Evolutionary conservation across 257 asterid species (phyloP).

Genomic region (Lithospermum erythrorhizon): DNA sequence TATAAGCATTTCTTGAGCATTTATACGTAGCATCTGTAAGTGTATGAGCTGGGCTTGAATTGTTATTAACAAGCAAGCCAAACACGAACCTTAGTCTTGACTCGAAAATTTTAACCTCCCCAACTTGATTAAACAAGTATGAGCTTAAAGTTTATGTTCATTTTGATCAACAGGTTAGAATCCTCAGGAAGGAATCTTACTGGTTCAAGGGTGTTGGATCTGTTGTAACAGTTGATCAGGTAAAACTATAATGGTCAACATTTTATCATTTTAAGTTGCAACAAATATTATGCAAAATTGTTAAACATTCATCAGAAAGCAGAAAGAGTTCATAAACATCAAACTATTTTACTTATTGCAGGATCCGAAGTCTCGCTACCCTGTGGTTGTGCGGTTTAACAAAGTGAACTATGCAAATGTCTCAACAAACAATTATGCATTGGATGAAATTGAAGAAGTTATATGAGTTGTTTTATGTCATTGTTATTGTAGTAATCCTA

Average conservation of each 20-base stretch:
- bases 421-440: slow-evolving; percentile 89
- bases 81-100: not conserved
- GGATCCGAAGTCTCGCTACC: slow-evolving; percentile 91
- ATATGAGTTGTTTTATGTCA: slow-evolving; percentile 16
- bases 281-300: not conserved
- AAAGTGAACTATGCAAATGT: slow-evolving; percentile 89
- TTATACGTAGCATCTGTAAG: not conserved
- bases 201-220: slow-evolving; percentile 89
- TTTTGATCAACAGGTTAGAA: slow-evolving; percentile 48
- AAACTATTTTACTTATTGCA: slow-evolving; percentile 11
- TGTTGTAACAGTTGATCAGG: slow-evolving; percentile 97
- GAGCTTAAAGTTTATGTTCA: not conserved
- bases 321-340: not conserved
- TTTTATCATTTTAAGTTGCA: not conserved
- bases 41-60: not conserved
- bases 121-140: no score
- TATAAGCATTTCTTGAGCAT: not conserved
- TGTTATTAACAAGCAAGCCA: not conserved
- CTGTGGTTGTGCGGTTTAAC: slow-evolving; percentile 85
- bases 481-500: slow-evolving; percentile 15
- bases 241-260: slow-evolving; percentile 6
- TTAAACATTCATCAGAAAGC: not conserved
- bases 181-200: slow-evolving; percentile 86
- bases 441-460: slow-evolving; percentile 69
- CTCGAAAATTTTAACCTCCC: no score